Base-by-base conservation (phyloP, 2,329 filamentous ascomycete species). In the Pleurostoma richardsiae region DNA sequence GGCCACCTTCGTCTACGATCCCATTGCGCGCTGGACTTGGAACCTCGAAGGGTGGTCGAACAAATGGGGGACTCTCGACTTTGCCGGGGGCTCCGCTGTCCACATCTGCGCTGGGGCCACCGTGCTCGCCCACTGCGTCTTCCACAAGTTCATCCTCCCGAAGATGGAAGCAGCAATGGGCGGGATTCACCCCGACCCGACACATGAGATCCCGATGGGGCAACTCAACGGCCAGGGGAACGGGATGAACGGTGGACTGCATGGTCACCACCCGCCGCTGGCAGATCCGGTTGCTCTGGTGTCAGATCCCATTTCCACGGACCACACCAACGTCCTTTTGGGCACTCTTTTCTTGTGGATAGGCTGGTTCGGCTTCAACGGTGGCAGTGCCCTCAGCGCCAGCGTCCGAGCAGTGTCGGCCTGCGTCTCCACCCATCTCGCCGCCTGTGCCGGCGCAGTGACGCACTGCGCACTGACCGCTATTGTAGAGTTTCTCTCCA, bases 311-410 rank as follows among this genome's bases (percentile, higher is more conserved):
- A 5, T 30, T 26, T 68, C 51, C 2, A 48, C 47, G 40, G 51
- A 49, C 43, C 68, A 72, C 19, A 74, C 71, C 5, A 65, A 76
- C 10, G 69, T 77, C 43, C 74, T 75, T 54, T 66, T 77, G 7
- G 73, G 74, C 6, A 77, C 74, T 3, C 63, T 72, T 26, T 59
- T 77, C 47, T 74, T 76, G 46, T 77, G 73, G 73, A 73, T 75
- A 46, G 71, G 64, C 30, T 61, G 59, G 59, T 54, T 59, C 8
- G 56, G 56, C n/a, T 61, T 61, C 47, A 61, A 61, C 41, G 57
- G 52, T 10, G 52, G 52, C 10, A 48, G 45, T 3, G 52, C 52
- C 5, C 39, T 54, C 26, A 47, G 49, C 11, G 49, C 30, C 4
- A 54, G 50, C 38, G 31, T 54, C 39, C 49, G 52, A 6, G 52